Base-by-base conservation (phyloP, 305 asterid species). In the Euphrasia arctica region DNA sequence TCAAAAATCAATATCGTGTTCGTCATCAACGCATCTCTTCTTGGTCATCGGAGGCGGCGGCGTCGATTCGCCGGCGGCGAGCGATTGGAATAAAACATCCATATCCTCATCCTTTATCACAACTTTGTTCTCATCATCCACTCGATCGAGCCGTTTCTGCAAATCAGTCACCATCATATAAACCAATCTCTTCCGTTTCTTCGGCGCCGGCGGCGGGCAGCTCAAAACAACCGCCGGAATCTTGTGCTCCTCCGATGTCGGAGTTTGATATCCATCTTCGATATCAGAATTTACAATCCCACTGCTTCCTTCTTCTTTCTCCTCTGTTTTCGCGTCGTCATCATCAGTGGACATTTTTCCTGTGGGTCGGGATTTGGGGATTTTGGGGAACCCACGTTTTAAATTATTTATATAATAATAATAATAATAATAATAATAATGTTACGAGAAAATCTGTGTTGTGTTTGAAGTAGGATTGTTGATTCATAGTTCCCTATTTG, bases 151-250 rank as follows among this genome's bases (percentile, higher is more conserved):
- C 57, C 29, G 57, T 51, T 7, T 60, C 11, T 63, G 9, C 14
- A 13, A 4, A 41, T 57, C 77, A 25, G 48, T 66, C 68, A 29
- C 25, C 45, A 43, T 31, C 39, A 58, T 4, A 9, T 56, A 4
- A 51, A 51, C 56, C 28, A 51, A 11, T 22, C 64, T 54, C 48
- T 57, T 77, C 10, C 71, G 55, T 60, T 61, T 79, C 75, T 14
- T 72, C 1, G 86, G 88, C 4, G 91, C 63, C 27, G 84, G 77
- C n/a, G 82, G 82, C 1, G 86, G 85, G 56, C 78, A 52, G 69
- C 67, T 66, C 29, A 15, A 15, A 8, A 8, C 13, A 2, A 49
- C 58, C 51, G 49, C 52, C 8, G 87, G 85, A 62, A 84, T 82
- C 59, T 11, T 78, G 64, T 76, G 70, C 4, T 65, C 81, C 15